Conservation (phyloP, 2,329 filamentous ascomycete genomes). For the Penicillium vulpinum region DNA sequence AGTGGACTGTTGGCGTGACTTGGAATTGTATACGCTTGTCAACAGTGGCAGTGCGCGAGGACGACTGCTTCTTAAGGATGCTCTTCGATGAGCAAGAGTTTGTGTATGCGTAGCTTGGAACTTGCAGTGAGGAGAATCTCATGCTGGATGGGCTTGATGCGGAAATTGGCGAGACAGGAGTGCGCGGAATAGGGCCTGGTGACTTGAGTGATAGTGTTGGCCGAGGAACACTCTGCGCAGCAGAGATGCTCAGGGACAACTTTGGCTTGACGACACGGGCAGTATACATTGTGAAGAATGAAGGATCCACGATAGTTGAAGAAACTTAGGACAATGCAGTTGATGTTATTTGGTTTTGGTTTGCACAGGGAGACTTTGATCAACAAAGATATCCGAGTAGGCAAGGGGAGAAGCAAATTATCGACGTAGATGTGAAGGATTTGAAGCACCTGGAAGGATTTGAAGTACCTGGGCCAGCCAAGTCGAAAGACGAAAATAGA, state of each 20-base stretch:
- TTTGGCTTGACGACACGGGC: constrained; percentile 45
- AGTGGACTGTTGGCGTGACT: constrained; percentile 47
- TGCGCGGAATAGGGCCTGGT: constrained; percentile 42
- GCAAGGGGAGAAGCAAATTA: constrained; percentile 14
- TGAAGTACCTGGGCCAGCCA: constrained; percentile 46
- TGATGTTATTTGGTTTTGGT: constrained; percentile 1
- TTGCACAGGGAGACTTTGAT: constrained; percentile 30
- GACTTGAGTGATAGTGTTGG: constrained; percentile 47
- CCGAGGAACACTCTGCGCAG: constrained; percentile 36
- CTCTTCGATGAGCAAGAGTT: constrained; percentile 49
- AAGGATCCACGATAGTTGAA: background rate
- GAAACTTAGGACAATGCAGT: constrained; percentile 4
- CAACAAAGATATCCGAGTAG: constrained; percentile 32
- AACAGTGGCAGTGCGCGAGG: constrained; percentile 14
- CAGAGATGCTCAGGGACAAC: constrained; percentile 49
- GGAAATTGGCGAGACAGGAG: constrained; percentile 46
- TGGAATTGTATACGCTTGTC: constrained; percentile 47
- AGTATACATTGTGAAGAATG: constrained; percentile 40
- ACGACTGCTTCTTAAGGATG: constrained; percentile 48
- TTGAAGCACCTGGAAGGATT: constrained; percentile 25
- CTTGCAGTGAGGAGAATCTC: constrained; percentile 45
- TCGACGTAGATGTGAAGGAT: constrained; percentile 21
- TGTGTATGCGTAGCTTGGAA: constrained; percentile 45
- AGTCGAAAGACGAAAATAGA: constrained; percentile 34
- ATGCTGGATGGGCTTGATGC: constrained; percentile 43